Conservation (phyloP, 331 rosid species). For the Rhamnella rubrinervis region DNA sequence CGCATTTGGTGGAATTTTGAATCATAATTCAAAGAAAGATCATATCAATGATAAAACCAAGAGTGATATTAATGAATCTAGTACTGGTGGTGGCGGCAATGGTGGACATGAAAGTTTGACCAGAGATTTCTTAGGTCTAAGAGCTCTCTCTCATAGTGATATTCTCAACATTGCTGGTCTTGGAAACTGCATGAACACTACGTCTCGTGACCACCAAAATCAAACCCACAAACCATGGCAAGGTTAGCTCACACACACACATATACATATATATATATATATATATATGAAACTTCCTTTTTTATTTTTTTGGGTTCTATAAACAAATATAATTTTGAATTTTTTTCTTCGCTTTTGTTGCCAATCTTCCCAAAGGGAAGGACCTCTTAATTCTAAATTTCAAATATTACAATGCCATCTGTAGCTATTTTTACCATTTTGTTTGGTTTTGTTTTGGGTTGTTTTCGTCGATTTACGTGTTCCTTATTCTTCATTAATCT, state of each 20-base stretch:
- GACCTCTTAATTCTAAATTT: slow-evolving; percentile 12
- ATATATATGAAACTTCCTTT: not conserved
- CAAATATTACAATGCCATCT: slow-evolving; percentile 25
- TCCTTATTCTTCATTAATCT: not conserved
- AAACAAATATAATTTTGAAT: not conserved
- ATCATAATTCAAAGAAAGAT: slow-evolving; percentile 40
- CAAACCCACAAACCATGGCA: slow-evolving; percentile 70
- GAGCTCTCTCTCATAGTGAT: slow-evolving; percentile 63
- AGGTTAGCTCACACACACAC: slow-evolving; percentile 33
- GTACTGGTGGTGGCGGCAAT: slow-evolving; percentile 4
- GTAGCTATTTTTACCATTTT: not conserved
- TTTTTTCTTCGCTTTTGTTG: slow-evolving; percentile 3
- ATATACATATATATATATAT: slow-evolving; percentile 2
- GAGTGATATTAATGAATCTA: not conserved
- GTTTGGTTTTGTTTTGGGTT: not conserved
- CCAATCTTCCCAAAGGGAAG: slow-evolving; percentile 48
- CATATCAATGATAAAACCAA: not conserved
- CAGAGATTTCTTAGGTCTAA: slow-evolving; percentile 81
- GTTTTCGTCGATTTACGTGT: not conserved
- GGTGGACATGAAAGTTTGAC: slow-evolving; percentile 49
- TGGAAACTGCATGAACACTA: slow-evolving; percentile 47
- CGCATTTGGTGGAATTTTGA: slow-evolving; percentile 51
- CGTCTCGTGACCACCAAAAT: slow-evolving; percentile 41
- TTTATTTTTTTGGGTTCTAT: not conserved
- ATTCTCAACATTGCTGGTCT: slow-evolving; percentile 64